A percentile compares a stretch with the other conserved stretches of the same genome.
phyloP scores from a whole-genome alignment of 140 eudicot genomes.

The Senecio squalidus region DNA sequence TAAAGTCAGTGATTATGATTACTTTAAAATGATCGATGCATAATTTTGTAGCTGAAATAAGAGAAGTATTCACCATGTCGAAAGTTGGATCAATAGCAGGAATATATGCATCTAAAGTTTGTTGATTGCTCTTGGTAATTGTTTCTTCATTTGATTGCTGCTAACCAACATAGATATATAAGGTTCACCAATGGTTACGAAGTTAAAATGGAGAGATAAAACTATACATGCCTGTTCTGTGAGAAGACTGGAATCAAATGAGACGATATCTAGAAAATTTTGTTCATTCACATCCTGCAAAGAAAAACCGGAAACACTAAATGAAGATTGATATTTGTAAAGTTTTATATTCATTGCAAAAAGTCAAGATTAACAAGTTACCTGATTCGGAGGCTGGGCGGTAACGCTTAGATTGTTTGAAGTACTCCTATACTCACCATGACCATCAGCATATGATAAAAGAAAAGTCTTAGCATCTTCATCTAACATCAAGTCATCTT shows the following conservation, averaged over 20 bases:
- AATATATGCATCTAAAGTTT: slow-evolving; percentile 5
- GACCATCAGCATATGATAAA: slow-evolving; percentile 3
- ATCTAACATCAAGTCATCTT: slow-evolving; percentile 10
- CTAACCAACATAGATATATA: no score
- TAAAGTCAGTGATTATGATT: background rate
- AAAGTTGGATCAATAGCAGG: background rate
- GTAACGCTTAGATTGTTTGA: slow-evolving; percentile 6
- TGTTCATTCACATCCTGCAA: slow-evolving; percentile 12
- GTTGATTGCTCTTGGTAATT: background rate
- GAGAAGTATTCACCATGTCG: slow-evolving; percentile 9
- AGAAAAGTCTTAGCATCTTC: slow-evolving; percentile 7
- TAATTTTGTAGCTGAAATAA: background rate
- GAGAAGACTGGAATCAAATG: slow-evolving; percentile 7
- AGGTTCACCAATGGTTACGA: no score
- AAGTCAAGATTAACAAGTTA: slow-evolving; percentile 13
- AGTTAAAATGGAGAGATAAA: no score
- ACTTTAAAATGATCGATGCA: background rate
- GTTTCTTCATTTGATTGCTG: background rate
- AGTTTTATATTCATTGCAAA: background rate
- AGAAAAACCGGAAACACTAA: background rate
- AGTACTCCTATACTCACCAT: background rate
- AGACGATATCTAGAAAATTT: background rate
- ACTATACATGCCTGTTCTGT: no score
- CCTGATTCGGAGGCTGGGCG: slow-evolving; percentile 12
- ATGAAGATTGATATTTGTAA: background rate